phyloP scores from a whole-genome alignment of 768 basidiomycete species.

The Tricholoma hemisulphureum region DNA sequence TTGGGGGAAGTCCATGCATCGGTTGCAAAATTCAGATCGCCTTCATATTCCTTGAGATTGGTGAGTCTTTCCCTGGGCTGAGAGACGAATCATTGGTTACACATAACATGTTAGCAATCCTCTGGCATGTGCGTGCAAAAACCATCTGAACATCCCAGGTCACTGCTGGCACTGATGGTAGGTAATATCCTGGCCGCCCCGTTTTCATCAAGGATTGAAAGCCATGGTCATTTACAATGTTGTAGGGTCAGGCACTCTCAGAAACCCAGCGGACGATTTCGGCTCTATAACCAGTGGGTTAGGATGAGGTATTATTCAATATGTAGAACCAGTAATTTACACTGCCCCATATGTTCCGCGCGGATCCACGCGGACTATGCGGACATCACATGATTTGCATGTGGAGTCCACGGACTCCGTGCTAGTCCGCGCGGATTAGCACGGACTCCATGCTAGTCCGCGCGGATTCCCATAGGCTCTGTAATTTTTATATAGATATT shows the following conservation, averaged over 20 bases:
- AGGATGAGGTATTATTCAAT: background rate
- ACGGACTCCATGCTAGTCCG: no score
- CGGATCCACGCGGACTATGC: no score
- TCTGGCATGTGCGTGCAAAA: background rate
- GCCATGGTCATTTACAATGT: background rate
- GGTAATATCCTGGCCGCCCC: background rate
- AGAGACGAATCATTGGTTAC: slow-evolving; percentile 11
- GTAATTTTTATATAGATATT: no score
- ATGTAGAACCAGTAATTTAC: no score
- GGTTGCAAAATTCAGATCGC: slow-evolving; percentile 30
- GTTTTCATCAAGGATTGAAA: background rate
- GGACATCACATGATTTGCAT: no score
- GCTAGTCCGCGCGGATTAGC: no score
- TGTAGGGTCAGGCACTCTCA: background rate
- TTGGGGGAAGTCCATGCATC: slow-evolving; percentile 2
- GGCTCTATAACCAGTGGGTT: background rate
- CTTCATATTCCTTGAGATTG: slow-evolving; percentile 20
- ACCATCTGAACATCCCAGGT: background rate
- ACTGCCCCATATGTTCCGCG: no score
- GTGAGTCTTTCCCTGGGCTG: background rate
- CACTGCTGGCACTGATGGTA: background rate
- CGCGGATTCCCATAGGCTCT: no score
- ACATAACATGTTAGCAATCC: slow-evolving; percentile 26
- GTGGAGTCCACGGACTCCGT: no score
- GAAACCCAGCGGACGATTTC: background rate